A percentile compares a stretch with the other conserved stretches of the same genome.
Conservation (phyloP, 345 rosid species). For the Ailanthus altissimus region DNA sequence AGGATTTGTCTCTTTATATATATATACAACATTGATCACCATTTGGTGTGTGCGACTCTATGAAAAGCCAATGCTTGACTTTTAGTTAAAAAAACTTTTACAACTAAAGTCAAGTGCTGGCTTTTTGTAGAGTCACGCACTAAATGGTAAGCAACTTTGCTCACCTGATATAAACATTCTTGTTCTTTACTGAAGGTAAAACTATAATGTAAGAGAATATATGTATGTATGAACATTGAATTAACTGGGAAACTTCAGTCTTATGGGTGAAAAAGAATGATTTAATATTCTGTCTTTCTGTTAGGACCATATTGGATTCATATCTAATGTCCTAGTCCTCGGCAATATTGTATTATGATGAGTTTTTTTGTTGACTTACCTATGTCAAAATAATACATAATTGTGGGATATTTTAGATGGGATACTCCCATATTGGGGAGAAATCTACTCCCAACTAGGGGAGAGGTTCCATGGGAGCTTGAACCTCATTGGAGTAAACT, state of each 20-base stretch:
- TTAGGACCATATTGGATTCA: neutral
- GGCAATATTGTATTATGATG: neutral
- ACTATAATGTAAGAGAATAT: neutral
- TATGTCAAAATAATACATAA: constrained; percentile 9
- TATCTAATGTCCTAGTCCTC: neutral
- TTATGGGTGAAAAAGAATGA: neutral
- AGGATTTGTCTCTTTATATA: constrained; percentile 24
- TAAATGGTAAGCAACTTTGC: no score
- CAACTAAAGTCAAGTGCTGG: no score
- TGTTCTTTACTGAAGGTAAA: neutral
- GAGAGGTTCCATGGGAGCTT: neutral
- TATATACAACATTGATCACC: no score
- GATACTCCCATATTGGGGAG: no score
- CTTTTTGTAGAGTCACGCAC: no score
- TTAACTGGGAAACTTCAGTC: neutral
- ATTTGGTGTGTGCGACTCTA: no score
- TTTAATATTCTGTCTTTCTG: neutral
- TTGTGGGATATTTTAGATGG: no score
- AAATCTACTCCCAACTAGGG: neutral
- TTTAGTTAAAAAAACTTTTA: no score
- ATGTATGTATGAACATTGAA: neutral
- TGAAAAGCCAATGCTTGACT: no score
- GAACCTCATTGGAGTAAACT: neutral
- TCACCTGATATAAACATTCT: neutral
- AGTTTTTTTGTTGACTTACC: neutral